Percentiles rank a stretch among this genome's conserved stretches.
These are phyloP conservation scores for Boletus edulis DNA, from an alignment of 768 basidiomycete genomes.

Conservation along the genomic window DNA sequence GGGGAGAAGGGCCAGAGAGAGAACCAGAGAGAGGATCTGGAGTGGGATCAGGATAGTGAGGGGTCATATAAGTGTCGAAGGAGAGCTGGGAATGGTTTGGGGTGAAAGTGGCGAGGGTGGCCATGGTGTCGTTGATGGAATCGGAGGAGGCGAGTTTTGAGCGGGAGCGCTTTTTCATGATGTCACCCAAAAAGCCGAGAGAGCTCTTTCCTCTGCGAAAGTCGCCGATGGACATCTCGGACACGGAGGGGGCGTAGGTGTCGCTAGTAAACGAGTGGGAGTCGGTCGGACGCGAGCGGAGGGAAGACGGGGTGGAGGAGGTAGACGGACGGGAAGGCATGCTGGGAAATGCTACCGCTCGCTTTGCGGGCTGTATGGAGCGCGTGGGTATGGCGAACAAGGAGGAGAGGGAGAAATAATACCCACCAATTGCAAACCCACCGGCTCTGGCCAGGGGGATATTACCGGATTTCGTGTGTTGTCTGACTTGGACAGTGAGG, in stretches of 20 bases:
- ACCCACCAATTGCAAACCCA: neutral
- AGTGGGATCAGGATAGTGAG: neutral
- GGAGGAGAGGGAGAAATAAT: neutral
- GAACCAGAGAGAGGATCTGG: conserved; percentile 8
- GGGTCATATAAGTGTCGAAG: conserved; percentile 18
- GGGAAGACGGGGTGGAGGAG: conserved; percentile 32
- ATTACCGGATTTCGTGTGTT: conserved; percentile 13
- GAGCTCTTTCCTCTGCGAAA: conserved; percentile 50
- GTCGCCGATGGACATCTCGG: conserved; percentile 35
- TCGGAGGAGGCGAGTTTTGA: conserved; percentile 39
- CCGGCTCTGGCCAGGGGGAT: conserved; percentile 14
- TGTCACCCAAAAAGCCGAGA: conserved; percentile 38
- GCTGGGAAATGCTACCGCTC: conserved; percentile 25
- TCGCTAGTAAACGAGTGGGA: conserved; percentile 28
- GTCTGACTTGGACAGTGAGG: neutral
- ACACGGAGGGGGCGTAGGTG: conserved; percentile 28
- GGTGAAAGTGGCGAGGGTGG: conserved; percentile 37
- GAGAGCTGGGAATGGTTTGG: conserved; percentile 34
- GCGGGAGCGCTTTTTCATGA: conserved; percentile 41
- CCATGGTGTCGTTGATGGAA: conserved; percentile 23
- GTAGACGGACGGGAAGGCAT: conserved; percentile 33
- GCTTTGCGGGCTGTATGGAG: conserved; percentile 12
- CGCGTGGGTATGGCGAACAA: conserved; percentile 8
- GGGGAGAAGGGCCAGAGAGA: conserved; percentile 5
- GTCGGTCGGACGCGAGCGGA: conserved; percentile 30